Evolutionary conservation across 2,329 filamentous ascomycete species (phyloP).

Genomic region (Orbilia javanica): DNA sequence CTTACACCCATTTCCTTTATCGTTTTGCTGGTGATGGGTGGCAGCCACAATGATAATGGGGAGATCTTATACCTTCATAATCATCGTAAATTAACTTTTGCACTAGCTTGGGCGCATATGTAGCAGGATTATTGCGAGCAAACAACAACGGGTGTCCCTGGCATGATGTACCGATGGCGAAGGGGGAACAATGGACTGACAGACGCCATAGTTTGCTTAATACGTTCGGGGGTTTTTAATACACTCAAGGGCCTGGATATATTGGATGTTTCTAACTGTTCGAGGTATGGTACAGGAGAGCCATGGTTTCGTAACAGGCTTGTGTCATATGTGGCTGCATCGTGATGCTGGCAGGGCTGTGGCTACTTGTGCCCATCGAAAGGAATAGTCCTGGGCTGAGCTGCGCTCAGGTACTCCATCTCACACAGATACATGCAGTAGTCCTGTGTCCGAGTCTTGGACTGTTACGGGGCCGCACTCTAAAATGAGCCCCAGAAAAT

Average conservation of each 20-base stretch:
- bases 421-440: not conserved
- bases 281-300: slow-evolving; percentile 34
- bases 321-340: slow-evolving; percentile 33
- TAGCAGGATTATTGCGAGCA: slow-evolving; percentile 34
- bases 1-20: not conserved
- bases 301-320: slow-evolving; percentile 42
- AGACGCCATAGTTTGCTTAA: slow-evolving; percentile 53
- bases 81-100: slow-evolving; percentile 42
- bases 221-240: slow-evolving; percentile 25
- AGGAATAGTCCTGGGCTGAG: slow-evolving; percentile 37
- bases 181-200: slow-evolving; percentile 34
- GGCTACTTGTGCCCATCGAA: slow-evolving; percentile 14
- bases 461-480: slow-evolving; percentile 21
- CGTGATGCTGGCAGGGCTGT: not conserved
- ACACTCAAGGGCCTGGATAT: slow-evolving; percentile 26
- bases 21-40: not conserved
- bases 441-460: not conserved
- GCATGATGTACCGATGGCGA: slow-evolving; percentile 30
- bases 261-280: slow-evolving; percentile 31
- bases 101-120: slow-evolving; percentile 41
- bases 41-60: slow-evolving; percentile 14
- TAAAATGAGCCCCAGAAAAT: not conserved
- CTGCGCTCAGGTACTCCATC: slow-evolving; percentile 23
- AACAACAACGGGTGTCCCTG: slow-evolving; percentile 52
- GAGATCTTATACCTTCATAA: slow-evolving; percentile 21